Evolutionary conservation across 768 basidiomycete genomes (phyloP).

Genomic region (Psilocybe cyanescens): DNA sequence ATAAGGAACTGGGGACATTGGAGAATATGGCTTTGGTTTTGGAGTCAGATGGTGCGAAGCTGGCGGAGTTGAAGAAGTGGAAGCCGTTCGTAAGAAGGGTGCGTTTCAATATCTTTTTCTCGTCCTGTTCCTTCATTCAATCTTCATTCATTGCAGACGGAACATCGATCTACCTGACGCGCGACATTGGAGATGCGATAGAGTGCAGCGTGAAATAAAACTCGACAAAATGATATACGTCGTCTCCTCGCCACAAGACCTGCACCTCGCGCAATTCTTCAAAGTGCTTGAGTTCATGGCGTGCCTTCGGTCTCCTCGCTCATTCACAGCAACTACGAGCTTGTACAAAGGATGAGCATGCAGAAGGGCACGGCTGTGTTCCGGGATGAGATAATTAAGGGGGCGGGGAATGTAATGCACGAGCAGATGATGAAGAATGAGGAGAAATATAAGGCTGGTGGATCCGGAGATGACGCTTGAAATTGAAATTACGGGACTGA

Average conservation of each 20-base stretch:
- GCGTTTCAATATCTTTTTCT: background rate
- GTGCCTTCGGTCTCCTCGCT: slow-evolving; percentile 84
- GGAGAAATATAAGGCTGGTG: slow-evolving; percentile 85
- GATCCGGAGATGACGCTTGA: slow-evolving; percentile 86
- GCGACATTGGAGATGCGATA: slow-evolving; percentile 92
- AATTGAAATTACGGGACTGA: slow-evolving; percentile 92
- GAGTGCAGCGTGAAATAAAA: slow-evolving; percentile 91
- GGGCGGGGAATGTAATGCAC: slow-evolving; percentile 89
- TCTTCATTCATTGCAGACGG: slow-evolving; percentile 59
- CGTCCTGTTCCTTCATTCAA: background rate
- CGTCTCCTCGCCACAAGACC: slow-evolving; percentile 84
- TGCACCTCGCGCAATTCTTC: slow-evolving; percentile 92
- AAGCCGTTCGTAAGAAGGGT: slow-evolving; percentile 89
- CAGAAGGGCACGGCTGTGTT: slow-evolving; percentile 94
- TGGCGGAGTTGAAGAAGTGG: slow-evolving; percentile 87
- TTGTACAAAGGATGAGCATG: slow-evolving; percentile 95
- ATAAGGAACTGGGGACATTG: slow-evolving; percentile 68
- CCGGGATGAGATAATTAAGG: slow-evolving; percentile 89
- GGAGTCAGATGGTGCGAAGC: slow-evolving; percentile 79
- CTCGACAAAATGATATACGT: slow-evolving; percentile 93
- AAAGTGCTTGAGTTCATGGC: slow-evolving; percentile 91
- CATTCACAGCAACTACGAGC: slow-evolving; percentile 88
- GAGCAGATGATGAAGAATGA: slow-evolving; percentile 96
- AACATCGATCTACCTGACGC: slow-evolving; percentile 88
- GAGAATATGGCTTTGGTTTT: slow-evolving; percentile 75